Base-by-base conservation (phyloP, 1,139 yeast species). In the Geotrichum aggregatum region DNA sequence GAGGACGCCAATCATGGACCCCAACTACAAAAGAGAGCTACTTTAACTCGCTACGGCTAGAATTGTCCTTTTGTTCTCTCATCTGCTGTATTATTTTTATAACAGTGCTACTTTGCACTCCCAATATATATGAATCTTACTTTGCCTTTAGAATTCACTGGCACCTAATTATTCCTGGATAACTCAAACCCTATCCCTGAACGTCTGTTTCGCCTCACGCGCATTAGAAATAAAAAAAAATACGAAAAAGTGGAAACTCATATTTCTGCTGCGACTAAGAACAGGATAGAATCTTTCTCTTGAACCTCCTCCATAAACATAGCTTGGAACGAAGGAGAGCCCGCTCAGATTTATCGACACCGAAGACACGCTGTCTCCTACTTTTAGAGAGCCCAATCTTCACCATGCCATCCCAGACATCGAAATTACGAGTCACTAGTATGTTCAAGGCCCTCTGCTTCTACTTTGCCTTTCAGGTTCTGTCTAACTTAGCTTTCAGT, bases 401-500 rank as follows among this genome's bases (percentile, higher is more conserved):
- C 33, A 40, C n/a, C 7, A 40, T 40, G 44, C 44, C 44, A 8
- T 31, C 44, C 13, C 44, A 40, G 18, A 40, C 44, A 7, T 14
- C 10, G 6, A 39, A 38, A 38, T 36, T 46, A 11, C 35, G 49
- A 13, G 49, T 46, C 14, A 46, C 34, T 7, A 39, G 49, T 46
- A 46, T 13, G 49, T 44, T n/a, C 30, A n/a, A 4, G 5, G 3
- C 5, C 14, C 11, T 24, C 8, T 8, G 8, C 7, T 8, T 8
- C 28, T 24, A 24, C 28, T 24, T 5, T 5, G 28, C 28, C 5
- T 5, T 24, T 24, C 28, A 24, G 28, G 28, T 5, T 24, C 8
- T 5, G 28, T 8, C 28, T 24, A 24, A 24, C 14, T 10, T n/a
- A 8, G 18, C 31, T 45, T 33, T 31, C 44, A 54, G 85, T 92